These are phyloP conservation scores for Aspergillus wentii DNA, from an alignment of 495 filamentous ascomycete species.

Conservation along the genomic window DNA sequence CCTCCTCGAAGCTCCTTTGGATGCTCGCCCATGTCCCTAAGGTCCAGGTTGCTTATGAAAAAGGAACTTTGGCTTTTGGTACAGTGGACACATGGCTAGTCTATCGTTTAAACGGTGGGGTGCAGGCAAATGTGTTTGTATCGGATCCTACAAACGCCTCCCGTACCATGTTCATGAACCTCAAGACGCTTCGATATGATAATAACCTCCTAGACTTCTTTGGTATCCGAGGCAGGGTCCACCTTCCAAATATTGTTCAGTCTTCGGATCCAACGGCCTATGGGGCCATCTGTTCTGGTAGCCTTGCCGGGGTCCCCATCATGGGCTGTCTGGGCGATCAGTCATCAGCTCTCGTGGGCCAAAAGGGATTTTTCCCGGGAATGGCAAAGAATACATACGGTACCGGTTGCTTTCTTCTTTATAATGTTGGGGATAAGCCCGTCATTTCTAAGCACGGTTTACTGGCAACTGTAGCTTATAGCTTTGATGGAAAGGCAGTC, in stretches of 20 bases:
- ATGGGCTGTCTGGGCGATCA: constrained; percentile 90
- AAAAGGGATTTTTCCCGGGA: constrained; percentile 83
- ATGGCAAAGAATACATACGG: constrained; percentile 96
- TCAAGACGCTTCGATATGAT: constrained; percentile 81
- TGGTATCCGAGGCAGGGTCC: constrained; percentile 62
- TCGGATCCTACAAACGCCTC: constrained; percentile 93
- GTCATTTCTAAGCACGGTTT: constrained; percentile 90
- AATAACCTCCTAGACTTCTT: constrained; percentile 80
- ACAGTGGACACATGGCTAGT: constrained; percentile 93
- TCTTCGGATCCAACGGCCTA: constrained; percentile 75
- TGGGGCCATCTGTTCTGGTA: constrained; percentile 59
- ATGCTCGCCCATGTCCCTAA: constrained; percentile 66
- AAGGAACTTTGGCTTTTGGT: constrained; percentile 77
- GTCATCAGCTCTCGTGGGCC: constrained; percentile 87
- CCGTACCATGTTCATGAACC: constrained; percentile 94
- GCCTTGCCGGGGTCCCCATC: constrained; percentile 66
- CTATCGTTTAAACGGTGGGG: constrained; percentile 83
- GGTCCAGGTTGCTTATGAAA: constrained; percentile 73
- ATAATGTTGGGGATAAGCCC: constrained; percentile 86
- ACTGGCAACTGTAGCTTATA: constrained; percentile 73
- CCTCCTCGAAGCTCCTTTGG: constrained; percentile 87
- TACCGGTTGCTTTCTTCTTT: constrained; percentile 91
- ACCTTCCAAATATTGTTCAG: constrained; percentile 79
- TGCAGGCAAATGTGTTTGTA: constrained; percentile 64
- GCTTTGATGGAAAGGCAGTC: constrained; percentile 71